Evolutionary conservation across 2,329 filamentous ascomycete genomes (phyloP), one percentile per base, ranked within the genome.

Genomic region (Rosellinia necatrix): DNA sequence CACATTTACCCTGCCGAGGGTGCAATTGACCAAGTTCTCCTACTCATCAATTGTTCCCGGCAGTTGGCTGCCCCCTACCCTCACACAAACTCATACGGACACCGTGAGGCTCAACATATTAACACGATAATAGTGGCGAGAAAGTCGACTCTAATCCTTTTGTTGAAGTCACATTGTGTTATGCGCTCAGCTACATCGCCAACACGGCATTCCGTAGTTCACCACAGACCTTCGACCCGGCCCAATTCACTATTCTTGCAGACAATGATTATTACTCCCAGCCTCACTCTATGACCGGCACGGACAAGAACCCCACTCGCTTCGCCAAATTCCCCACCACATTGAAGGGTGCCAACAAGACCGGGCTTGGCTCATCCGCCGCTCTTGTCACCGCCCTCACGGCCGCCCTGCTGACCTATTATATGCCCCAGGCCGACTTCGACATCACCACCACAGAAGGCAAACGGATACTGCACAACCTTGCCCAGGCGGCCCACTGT

Each of bases 201-300:
- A 71, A 72, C 46, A 59, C 78, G 61, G 67, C 74, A 64, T 60
- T 66, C 59, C 70, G 74, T 48, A 68, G 69, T 38, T 66, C 75
- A 5, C 64, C 68, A 32, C 72, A 76, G 64, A 81, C 75, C 69
- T 85, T 94, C 68, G 81, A 81, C 12, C 84, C 92, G 3, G 76
- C 88, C 25, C 85, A 85, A 12, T 84, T 97, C 71, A 92, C 90
- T 59, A 93, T 99, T 71, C 83, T 97, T 30, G 93, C 94, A 58
- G 92, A 97, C 75, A 92, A 94, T 69, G 91, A 96, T 77, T 99
- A 99, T 81, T 99, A 97, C 78, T 97, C 94, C 4, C 85, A 87
- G 57, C 80, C 86, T 2, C 71, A 77, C 22, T 68, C 70, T 21
- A 63, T 71, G 15, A 49, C 57, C 17, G 58, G 49, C 57, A 59